These are phyloP conservation scores for Trichoderma atrobrunneum DNA, from an alignment of 2,329 filamentous ascomycete species.

Conservation along the genomic window DNA sequence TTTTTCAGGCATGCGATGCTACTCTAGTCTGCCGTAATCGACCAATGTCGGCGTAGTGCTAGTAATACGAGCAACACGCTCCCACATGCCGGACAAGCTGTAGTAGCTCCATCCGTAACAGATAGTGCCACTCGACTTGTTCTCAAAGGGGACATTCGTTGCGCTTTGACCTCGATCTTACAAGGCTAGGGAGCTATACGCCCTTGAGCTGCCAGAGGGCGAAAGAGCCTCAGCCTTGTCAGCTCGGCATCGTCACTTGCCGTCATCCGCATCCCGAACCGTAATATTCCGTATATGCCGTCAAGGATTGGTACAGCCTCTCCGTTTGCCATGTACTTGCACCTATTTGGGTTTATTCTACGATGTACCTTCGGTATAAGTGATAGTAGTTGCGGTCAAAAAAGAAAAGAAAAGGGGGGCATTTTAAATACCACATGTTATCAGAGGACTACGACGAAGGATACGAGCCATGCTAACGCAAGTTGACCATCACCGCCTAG, in stretches of 20 bases:
- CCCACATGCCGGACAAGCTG: background rate
- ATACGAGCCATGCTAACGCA: background rate
- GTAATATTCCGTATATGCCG: background rate
- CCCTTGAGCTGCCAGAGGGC: background rate
- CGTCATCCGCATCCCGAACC: background rate
- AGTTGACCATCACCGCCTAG: background rate
- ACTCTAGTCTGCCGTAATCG: slow-evolving; percentile 15
- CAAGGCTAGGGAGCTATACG: background rate
- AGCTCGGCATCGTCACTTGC: background rate
- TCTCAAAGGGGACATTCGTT: background rate
- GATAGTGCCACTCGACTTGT: background rate
- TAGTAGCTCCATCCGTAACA: background rate
- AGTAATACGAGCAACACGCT: slow-evolving; percentile 5
- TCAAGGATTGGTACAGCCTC: background rate
- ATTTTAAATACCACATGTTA: background rate
- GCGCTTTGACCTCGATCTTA: background rate
- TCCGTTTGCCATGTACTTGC: background rate
- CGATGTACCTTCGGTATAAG: background rate
- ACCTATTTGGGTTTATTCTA: background rate
- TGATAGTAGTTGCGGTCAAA: no score
- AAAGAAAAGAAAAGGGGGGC: background rate
- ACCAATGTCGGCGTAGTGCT: background rate
- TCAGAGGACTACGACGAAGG: background rate
- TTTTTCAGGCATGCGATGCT: slow-evolving; percentile 11
- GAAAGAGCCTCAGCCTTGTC: background rate